Base-by-base conservation (phyloP, 106 monocot genomes). In the Vanilla planifolia region DNA sequence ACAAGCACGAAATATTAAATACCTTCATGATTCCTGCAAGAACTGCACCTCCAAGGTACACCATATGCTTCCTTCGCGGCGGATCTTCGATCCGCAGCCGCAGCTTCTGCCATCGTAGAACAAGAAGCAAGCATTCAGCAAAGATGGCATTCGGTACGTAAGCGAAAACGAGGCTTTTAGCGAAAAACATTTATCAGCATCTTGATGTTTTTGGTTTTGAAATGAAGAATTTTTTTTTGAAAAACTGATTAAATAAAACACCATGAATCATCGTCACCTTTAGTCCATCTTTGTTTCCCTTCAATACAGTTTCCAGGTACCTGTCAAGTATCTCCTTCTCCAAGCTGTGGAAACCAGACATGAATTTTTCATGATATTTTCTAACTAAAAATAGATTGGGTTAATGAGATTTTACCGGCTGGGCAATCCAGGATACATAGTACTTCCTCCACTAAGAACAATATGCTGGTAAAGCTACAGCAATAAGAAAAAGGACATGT, bases 1-100 rank as follows among this genome's bases (percentile, higher is more conserved):
- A n/a, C n/a, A n/a, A 37, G 7, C 37, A 37, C 37, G 5, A 11
- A 19, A 21, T 1, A 35, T 34, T 2, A 40, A 37, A 7, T 64
- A 96, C 96, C 96, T 96, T 96, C 96, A 91, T 96, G 45, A 96
- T 90, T 74, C 87, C 96, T 51, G 90, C 91, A 59, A 96, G 96
- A 20, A 96, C 96, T 44, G 96, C 87, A 73, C 96, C 96, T 39
- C 96, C 96, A 7, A 91, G 74, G 71, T 87, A 91, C 44, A 96
- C 96, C 91, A 96, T 96, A 75, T 96, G 96, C 67, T 96, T 96
- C 67, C 96, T 84, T 29, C 90, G 51, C 1, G 96, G 90, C 39
- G 96, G 96, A 62, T 96, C 96, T 57, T 96, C 96, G 21, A 96
- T 91, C 35, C 96, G 44, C 58, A 96, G 28, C 5, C 91, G 77